These are phyloP conservation scores for Trichoderma aggressivum DNA, from an alignment of 2,329 filamentous ascomycete species.

Conservation along the genomic window DNA sequence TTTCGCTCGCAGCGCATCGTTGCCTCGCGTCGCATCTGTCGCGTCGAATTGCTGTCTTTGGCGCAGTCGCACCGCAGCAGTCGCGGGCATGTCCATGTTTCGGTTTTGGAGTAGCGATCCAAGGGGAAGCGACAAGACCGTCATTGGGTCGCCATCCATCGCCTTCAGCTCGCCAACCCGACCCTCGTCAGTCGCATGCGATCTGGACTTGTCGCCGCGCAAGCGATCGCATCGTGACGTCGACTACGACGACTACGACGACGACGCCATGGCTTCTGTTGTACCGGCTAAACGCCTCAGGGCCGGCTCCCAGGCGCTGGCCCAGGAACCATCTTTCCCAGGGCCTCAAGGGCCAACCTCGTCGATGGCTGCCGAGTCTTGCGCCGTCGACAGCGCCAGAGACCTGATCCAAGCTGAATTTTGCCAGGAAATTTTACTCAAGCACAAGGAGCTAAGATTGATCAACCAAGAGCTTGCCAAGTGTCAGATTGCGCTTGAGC, in stretches of 20 bases:
- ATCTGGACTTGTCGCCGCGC: constrained; percentile 1
- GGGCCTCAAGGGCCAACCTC: constrained; percentile 21
- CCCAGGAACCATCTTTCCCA: constrained; percentile 17
- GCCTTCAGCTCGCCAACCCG: constrained; percentile 28
- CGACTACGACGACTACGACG: constrained; percentile 21
- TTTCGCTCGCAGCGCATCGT: not conserved
- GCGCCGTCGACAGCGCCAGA: constrained; percentile 53
- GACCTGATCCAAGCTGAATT: constrained; percentile 82
- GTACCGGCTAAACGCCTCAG: constrained; percentile 44
- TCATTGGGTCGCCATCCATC: constrained; percentile 43
- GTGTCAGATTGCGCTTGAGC: constrained; percentile 89
- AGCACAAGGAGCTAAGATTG: constrained; percentile 88
- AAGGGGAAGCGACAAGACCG: constrained; percentile 53
- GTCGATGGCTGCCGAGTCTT: not conserved
- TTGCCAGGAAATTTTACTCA: constrained; percentile 85
- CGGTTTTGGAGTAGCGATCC: constrained; percentile 58
- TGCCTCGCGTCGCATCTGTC: constrained; percentile 25
- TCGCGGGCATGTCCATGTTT: constrained; percentile 54
- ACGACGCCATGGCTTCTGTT: constrained; percentile 23
- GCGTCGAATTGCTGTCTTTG: constrained; percentile 19
- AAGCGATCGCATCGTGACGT: constrained; percentile 37
- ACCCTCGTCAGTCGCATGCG: constrained; percentile 33
- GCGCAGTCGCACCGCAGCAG: constrained; percentile 19
- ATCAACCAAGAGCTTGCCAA: constrained; percentile 97
- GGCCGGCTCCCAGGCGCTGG: constrained; percentile 24